Evolutionary conservation across 208 protist species (phyloP).

Genomic region (Wallacemonas sp.): DNA sequence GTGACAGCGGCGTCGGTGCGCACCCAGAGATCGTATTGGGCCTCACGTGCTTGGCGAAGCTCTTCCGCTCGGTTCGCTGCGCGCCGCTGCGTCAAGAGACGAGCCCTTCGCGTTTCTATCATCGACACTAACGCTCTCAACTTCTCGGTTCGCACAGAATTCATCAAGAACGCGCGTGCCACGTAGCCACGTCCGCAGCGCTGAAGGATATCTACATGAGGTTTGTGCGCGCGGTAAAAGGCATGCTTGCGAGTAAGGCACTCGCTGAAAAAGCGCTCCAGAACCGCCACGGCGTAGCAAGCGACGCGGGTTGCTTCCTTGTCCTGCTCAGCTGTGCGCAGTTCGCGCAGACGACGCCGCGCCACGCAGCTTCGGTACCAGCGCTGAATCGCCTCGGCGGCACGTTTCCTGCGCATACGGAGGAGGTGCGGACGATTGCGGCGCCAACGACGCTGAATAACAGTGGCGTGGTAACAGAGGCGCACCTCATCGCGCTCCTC

Average conservation of each 20-base stretch:
- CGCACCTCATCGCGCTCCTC: neutral
- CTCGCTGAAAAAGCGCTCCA: conserved; percentile 18
- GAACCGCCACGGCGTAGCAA: conserved; percentile 9
- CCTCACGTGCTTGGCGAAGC: neutral
- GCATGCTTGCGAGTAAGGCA: conserved; percentile 13
- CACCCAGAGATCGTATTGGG: conserved; percentile 2
- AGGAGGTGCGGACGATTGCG: neutral
- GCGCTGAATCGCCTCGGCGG: conserved; percentile 27
- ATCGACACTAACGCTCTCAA: neutral
- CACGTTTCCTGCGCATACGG: neutral
- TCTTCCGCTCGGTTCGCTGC: neutral
- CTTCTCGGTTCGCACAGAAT: neutral
- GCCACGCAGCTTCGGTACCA: conserved; percentile 20
- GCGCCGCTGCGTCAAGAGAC: conserved; percentile 6
- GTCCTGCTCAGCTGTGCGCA: conserved; percentile 1
- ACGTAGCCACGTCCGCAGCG: conserved; percentile 18
- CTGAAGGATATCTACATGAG: conserved; percentile 13
- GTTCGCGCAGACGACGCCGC: neutral
- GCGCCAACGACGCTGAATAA: conserved; percentile 27
- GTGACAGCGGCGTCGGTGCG: conserved; percentile 43
- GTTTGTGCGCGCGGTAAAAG: conserved; percentile 9
- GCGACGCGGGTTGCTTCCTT: neutral
- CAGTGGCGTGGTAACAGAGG: neutral
- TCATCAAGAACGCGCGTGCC: neutral
- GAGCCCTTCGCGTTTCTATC: conserved; percentile 7